Percentiles rank a stretch among this genome's conserved stretches.
Evolutionary conservation across 805 yeast genomes (phyloP).

Genomic region (Scheffersomyces coipomensis): DNA sequence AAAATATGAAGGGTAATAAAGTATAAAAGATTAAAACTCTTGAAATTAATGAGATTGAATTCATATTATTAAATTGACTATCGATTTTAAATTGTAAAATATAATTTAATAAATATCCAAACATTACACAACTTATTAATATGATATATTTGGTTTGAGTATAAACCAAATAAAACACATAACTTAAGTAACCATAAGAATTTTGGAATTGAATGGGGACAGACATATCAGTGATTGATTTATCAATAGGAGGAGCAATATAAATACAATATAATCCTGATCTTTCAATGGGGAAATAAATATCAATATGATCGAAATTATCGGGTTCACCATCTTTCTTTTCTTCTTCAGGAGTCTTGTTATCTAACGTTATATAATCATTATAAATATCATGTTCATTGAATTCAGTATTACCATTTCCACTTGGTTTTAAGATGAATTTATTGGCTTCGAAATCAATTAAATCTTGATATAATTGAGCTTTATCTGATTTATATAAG

Average conservation of each 20-base stretch:
- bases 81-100: conserved; percentile 24
- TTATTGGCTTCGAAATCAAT: conserved; percentile 12
- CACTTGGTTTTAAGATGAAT: conserved; percentile 10
- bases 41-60: conserved; percentile 25
- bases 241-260: conserved; percentile 20
- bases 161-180: conserved; percentile 13
- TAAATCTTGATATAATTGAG: conserved; percentile 7
- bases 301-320: conserved; percentile 6
- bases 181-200: conserved; percentile 24
- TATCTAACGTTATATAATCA: conserved; percentile 7
- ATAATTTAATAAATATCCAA: conserved; percentile 21
- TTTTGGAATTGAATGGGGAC: conserved; percentile 19
- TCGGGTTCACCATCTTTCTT: conserved; percentile 2
- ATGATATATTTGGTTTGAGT: conserved; percentile 12
- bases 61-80: conserved; percentile 23
- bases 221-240: conserved; percentile 6
- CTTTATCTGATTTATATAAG: conserved; percentile 5
- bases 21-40: conserved; percentile 25
- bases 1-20: conserved; percentile 16
- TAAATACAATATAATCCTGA: conserved; percentile 32
- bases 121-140: conserved; percentile 12
- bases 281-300: conserved; percentile 13
- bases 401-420: conserved; percentile 1
- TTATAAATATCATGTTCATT: conserved; percentile 7
- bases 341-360: conserved; percentile 2